phyloP scores from a whole-genome alignment of 768 basidiomycete species.

The Phaeotremella fagi region DNA sequence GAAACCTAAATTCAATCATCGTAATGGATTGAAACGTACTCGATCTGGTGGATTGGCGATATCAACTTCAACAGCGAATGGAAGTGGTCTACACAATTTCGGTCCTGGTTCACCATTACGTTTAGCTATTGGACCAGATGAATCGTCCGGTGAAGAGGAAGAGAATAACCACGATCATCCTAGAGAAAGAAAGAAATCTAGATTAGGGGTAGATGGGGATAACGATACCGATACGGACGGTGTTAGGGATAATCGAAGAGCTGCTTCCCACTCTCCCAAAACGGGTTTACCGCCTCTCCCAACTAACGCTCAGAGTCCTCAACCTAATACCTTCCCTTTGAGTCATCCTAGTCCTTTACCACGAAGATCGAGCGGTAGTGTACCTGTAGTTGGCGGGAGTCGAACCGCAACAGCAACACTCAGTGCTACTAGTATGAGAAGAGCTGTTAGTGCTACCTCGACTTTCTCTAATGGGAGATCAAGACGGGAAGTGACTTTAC shows the following conservation, averaged over 20 bases:
- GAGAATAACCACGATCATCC: slow-evolving; percentile 2
- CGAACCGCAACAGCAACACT: not conserved
- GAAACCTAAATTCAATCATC: not conserved
- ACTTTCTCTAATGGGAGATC: slow-evolving; percentile 1
- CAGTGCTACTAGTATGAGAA: not conserved
- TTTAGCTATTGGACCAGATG: slow-evolving; percentile 16
- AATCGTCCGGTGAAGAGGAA: slow-evolving; percentile 4
- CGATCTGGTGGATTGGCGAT: slow-evolving; percentile 18
- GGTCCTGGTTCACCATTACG: slow-evolving; percentile 22
- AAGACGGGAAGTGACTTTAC: slow-evolving; percentile 22
- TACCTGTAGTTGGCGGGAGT: not conserved
- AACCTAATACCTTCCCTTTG: slow-evolving; percentile 1
- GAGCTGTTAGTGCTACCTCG: not conserved
- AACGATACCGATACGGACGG: not conserved
- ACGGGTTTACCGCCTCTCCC: not conserved
- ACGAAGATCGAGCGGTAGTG: not conserved
- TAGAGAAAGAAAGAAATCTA: slow-evolving; percentile 8
- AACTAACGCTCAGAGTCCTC: not conserved
- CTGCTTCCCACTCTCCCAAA: not conserved
- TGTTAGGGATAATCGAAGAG: not conserved
- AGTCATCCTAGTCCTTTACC: not conserved
- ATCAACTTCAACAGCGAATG: slow-evolving; percentile 7
- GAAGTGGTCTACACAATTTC: slow-evolving; percentile 3
- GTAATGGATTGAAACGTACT: slow-evolving; percentile 20
- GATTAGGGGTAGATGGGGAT: not conserved